phyloP scores from a whole-genome alignment of 208 protist genomes.

The Porcisia hertigi region DNA sequence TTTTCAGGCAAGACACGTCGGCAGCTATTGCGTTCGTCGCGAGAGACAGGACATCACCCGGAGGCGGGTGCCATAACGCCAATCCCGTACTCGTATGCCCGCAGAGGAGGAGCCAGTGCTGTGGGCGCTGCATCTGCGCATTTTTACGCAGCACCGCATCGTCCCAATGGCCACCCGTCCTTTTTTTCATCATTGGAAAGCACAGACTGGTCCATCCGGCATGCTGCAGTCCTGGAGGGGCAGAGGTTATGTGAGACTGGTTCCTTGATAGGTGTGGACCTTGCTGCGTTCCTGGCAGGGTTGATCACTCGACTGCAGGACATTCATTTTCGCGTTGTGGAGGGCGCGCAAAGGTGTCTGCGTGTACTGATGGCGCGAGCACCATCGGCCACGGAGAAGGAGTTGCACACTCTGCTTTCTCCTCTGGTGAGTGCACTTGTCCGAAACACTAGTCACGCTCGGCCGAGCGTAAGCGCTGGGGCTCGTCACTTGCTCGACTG shows the following conservation, averaged over 20 bases:
- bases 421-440: constrained; percentile 5
- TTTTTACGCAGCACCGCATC: neutral
- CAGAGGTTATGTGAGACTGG: constrained; percentile 7
- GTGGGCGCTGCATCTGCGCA: neutral
- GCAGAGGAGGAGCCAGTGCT: neutral
- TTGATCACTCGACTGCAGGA: constrained; percentile 47
- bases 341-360: constrained; percentile 41
- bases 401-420: neutral
- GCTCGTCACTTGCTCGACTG: constrained; percentile 13
- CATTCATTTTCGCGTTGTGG: constrained; percentile 47
- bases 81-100: neutral
- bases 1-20: constrained; percentile 2
- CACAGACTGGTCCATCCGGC: constrained; percentile 40
- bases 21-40: constrained; percentile 19
- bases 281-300: neutral
- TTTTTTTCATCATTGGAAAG: constrained; percentile 30
- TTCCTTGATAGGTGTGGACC: constrained; percentile 7
- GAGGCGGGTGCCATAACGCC: neutral
- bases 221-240: constrained; percentile 9
- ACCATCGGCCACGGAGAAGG: constrained; percentile 12
- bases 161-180: neutral
- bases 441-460: constrained; percentile 9
- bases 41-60: neutral
- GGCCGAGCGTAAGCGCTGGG: constrained; percentile 6
- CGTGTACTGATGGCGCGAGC: neutral